These are phyloP conservation scores for Calonectria pseudoreteaudii DNA, from an alignment of 2,329 filamentous ascomycete genomes.

Conservation along the genomic window DNA sequence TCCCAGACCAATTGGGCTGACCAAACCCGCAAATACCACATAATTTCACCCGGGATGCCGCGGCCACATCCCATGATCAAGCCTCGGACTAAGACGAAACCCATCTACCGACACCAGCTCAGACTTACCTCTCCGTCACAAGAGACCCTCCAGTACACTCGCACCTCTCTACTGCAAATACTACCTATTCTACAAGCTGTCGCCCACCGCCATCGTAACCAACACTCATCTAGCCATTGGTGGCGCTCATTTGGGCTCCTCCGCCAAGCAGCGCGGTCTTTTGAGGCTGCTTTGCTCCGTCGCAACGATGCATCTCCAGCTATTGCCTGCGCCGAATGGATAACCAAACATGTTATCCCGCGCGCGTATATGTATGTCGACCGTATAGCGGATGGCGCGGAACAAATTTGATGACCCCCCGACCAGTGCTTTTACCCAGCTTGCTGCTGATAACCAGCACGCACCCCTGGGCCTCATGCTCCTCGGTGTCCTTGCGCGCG, in stretches of 20 bases:
- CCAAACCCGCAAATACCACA: not conserved
- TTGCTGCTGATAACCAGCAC: conserved; percentile 79
- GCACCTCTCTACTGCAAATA: conserved; percentile 52
- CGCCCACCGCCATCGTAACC: conserved; percentile 89
- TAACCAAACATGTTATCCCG: conserved; percentile 47
- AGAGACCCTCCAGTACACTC: conserved; percentile 28
- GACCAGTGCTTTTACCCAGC: conserved; percentile 72
- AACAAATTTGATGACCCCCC: not conserved
- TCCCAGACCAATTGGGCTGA: not conserved
- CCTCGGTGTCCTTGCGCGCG: conserved; percentile 71
- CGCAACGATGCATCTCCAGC: conserved; percentile 28
- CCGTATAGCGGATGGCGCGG: too few relatives aligned
- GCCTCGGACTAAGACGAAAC: not conserved
- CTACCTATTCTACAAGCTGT: conserved; percentile 75
- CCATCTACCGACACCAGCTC: conserved; percentile 22
- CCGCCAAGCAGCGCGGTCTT: conserved; percentile 71
- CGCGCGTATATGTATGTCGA: conserved; percentile 50
- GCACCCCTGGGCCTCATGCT: conserved; percentile 78
- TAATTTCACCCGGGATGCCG: not conserved
- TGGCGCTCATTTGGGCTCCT: conserved; percentile 80
- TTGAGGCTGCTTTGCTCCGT: conserved; percentile 53
- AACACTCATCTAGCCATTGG: conserved; percentile 86
- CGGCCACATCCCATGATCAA: not conserved
- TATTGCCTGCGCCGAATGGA: conserved; percentile 42
- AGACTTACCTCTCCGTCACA: conserved; percentile 15